Evolutionary conservation across 192 early-diverging fungal genomes (phyloP), one percentile per base, ranked within the genome.

Genomic region (Geranomyces michiganensis): DNA sequence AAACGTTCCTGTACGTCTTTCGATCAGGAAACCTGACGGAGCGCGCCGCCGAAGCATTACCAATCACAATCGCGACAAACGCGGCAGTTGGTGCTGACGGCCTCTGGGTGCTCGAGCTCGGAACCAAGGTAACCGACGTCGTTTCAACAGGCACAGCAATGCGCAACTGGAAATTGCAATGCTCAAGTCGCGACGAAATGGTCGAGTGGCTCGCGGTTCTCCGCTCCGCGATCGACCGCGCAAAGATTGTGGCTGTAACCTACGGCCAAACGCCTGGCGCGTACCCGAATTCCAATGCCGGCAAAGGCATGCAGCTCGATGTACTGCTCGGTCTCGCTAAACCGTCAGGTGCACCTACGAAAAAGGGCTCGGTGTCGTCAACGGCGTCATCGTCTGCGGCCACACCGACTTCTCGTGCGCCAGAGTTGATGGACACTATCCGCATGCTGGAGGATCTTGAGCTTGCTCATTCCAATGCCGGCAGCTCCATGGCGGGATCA

Each of bases 161-260:
- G 36, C 15, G 43, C 5, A 26, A 31, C 21, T 67, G 65, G 65
- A 26, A 29, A 13, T 47, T 67, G 22, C 65, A 67, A 27, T 67
- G 65, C 46, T 19, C 65, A 14, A 48, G 48, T 27, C 45, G 49
- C 24, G 65, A 67, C 32, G 65, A 67, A 32, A 67, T 67, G 65
- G 29, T 67, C 5, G 65, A 48, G 26, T 67, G 65, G 65, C 65
- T 67, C 49, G 7, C 21, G 22, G 65, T 67, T 47, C 48, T 67
- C 29, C 65, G 65, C 13, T 53, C 65, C 10, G 49, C 65, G 5
- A 53, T 67, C 45, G 45, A 48, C 65, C 45, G 65, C 41, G 62
- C 62, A 1, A 41, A 46, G 10, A 31, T 64, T 29, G 5, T 21
- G 13, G 32, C 62, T 6, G 27, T 24, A 4, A 31, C 58, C 4